Conservation (phyloP, 2,329 filamentous ascomycete species). For the Emergomyces pasteurianus region DNA sequence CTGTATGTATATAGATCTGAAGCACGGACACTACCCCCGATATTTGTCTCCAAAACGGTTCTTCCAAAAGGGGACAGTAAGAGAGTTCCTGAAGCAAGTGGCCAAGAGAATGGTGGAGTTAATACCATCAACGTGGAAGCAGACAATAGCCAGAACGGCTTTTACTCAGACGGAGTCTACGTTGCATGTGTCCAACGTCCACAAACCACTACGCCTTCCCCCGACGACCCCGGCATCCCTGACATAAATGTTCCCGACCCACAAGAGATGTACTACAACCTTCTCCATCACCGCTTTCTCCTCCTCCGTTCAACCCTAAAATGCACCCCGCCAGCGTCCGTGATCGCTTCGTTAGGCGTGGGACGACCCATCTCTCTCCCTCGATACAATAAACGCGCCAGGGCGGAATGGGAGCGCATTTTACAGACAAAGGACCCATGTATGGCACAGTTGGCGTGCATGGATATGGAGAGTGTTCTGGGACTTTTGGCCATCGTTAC, state of each 20-base stretch:
- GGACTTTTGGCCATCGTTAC: slow-evolving; percentile 51
- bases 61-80: slow-evolving; percentile 8
- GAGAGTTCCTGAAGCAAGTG: slow-evolving; percentile 21
- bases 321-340: slow-evolving; percentile 40
- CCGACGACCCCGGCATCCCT: slow-evolving; percentile 10
- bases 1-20: slow-evolving; percentile 10
- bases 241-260: slow-evolving; percentile 34
- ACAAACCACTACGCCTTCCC: slow-evolving; percentile 15
- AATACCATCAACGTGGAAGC: neutral
- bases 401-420: slow-evolving; percentile 43
- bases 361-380: slow-evolving; percentile 43
- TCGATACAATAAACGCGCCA: slow-evolving; percentile 40
- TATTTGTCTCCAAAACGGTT: slow-evolving; percentile 9
- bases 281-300: slow-evolving; percentile 53
- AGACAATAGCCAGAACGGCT: slow-evolving; percentile 35
- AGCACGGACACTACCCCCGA: slow-evolving; percentile 10
- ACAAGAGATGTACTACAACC: slow-evolving; percentile 54
- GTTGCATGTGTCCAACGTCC: slow-evolving; percentile 42
- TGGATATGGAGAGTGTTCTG: slow-evolving; percentile 52
- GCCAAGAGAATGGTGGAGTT: slow-evolving; percentile 9
- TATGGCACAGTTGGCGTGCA: slow-evolving; percentile 38
- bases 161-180: slow-evolving; percentile 70
- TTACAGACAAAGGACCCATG: slow-evolving; percentile 33
- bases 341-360: slow-evolving; percentile 42
- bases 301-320: slow-evolving; percentile 52